Conservation (phyloP, 495 filamentous ascomycete genomes). For the Aspergillus incahuasiensis region DNA sequence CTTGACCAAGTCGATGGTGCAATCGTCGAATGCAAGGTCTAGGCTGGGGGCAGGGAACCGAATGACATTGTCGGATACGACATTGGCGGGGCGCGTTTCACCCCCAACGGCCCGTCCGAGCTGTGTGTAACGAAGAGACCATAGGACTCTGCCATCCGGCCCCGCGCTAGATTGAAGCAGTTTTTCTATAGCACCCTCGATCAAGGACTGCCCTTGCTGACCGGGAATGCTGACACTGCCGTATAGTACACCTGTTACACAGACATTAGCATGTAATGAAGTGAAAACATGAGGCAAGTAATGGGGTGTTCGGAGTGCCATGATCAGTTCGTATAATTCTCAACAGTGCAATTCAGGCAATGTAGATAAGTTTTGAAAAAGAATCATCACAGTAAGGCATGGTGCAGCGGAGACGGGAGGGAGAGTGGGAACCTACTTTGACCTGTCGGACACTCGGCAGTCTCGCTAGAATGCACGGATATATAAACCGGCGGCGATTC, state of each 20-base stretch:
- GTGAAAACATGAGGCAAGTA: constrained; percentile 3
- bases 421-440: constrained; percentile 69
- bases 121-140: constrained; percentile 61
- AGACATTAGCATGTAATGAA: constrained; percentile 43
- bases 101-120: constrained; percentile 22
- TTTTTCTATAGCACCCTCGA: constrained; percentile 51
- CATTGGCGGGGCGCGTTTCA: constrained; percentile 14
- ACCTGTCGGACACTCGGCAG: constrained; percentile 77
- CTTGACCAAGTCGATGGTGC: constrained; percentile 53
- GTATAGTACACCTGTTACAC: constrained; percentile 64
- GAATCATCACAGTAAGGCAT: constrained; percentile 64
- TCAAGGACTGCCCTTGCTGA: constrained; percentile 30
- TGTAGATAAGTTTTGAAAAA: constrained; percentile 93
- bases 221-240: constrained; percentile 43
- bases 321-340: constrained; percentile 76
- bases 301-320: constrained; percentile 23
- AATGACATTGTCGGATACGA: constrained; percentile 26
- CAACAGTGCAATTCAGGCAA: constrained; percentile 89
- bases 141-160: constrained; percentile 44
- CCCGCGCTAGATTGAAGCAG: constrained; percentile 44
- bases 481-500: constrained; percentile 61
- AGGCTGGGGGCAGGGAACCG: constrained; percentile 51
- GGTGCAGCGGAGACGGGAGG: constrained; percentile 13
- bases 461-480: constrained; percentile 75
- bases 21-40: constrained; percentile 67